Base-by-base conservation (phyloP, 2,329 filamentous ascomycete genomes). In the Monosporascus sp. region DNA sequence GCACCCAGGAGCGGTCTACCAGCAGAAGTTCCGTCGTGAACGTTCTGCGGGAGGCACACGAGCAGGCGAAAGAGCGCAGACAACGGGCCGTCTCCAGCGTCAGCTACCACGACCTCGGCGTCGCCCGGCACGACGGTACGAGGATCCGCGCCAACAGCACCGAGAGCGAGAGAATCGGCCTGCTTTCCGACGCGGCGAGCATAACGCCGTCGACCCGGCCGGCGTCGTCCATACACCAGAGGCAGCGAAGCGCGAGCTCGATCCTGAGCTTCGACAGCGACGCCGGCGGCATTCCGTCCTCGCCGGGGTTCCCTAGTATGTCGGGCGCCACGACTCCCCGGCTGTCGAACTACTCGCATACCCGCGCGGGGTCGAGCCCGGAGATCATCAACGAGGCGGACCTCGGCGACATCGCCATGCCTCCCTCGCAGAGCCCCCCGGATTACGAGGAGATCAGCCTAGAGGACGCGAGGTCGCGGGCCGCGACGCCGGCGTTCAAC, bases 91-190 rank as follows among this genome's bases (percentile, higher is more conserved):
- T 90, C 3, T 89, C 87, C 45, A 86, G 84, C 52, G 89, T 94
- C 18, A 84, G 85, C 44, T 94, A 94, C 62, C 87, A 81, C 9
- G 87, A 89, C 43, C 70, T 94, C 5, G 89, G 89, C 36, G 81
- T 92, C 15, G 88, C 87, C 1, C 78, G 87, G 45, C 88, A 89
- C 62, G 89, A 94, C 62, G 89, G 89, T 49, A 89, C 87, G 1
- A 77, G 89, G 46, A 71, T 94, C 27, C 80, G 89, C 31, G 87
- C 86, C 37, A 87, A 85, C 63, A 91, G 87, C 57, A 78, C 77
- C 18, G 88, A 91, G 60, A 89, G 85, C 62, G 88, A 93, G 65
- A 76, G 83, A 31, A 74, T 86, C 44, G 88, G 88, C 1, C 72
- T 93, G 8, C 76, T 93, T 14, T 88, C 86, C 36, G 85, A 87